Evolutionary conservation across 352 stramenopile genomes (phyloP), one percentile per base, ranked within the genome.

Genomic region (Blastocystis sp.): DNA sequence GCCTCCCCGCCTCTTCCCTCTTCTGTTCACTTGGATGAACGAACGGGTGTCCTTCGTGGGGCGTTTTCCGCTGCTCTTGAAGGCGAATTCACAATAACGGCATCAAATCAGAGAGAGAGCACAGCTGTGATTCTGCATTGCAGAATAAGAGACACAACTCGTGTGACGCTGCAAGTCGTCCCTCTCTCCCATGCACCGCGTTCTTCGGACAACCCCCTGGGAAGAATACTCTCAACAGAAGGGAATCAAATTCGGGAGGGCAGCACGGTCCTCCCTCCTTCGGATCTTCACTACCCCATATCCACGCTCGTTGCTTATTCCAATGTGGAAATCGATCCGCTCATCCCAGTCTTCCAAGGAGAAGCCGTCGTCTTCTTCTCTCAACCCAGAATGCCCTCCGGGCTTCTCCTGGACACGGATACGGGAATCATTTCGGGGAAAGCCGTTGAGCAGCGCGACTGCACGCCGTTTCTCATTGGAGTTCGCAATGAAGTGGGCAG

Each of bases 371-470:
- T 4, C 7, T 77, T 62, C 28, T 77, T 43, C 5, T 19, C 52
- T 3, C n/a, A 41, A 3, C 43, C 38, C 11, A 11, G 21, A 19
- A 11, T 70, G 10, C 62, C 62, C 34, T 10, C 21, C 14, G 62
- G 62, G 19, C n/a, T 77, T 38, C 17, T 40, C 3, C 52, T 77
- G 5, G 43, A 77, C 28, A n/a, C n/a, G 21, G 10, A 9, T 23
- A 77, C 38, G 4, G 67, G 67, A 77, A 40, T 19, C 14, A 77
- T 77, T 61, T 28, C 17, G 17, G 67, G 67, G 60, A 77, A 19
- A 0, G 40, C 41, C 7, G 21, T 10, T 21, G 48, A 40, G n/a
- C 34, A 11, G n/a, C 34, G 17, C 14, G 17, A 11, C 17, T 77
- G 67, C 60, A 38, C n/a, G 19, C 28, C n/a, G 4, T 38, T 61